Evolutionary conservation across 1,284 basidiomycete genomes (phyloP).

Genomic region (Ustilago cynodontis): DNA sequence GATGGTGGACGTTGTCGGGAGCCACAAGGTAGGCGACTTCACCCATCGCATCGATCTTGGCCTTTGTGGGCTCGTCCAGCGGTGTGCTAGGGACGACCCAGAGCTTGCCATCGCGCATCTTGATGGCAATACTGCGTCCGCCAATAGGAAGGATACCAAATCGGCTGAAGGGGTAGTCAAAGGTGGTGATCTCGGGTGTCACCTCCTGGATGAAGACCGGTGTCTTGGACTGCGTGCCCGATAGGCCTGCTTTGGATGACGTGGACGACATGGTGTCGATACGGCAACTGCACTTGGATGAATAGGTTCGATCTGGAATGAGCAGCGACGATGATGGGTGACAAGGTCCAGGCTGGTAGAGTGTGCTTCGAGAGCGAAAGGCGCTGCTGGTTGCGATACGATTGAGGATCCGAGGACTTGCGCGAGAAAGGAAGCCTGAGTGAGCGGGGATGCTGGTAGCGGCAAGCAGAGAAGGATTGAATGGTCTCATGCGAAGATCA

Average conservation of each 20-base stretch:
- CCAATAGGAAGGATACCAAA: slow-evolving; percentile 69
- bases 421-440: background rate
- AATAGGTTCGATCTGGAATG: background rate
- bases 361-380: background rate
- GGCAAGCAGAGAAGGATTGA: background rate
- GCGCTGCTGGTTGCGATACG: background rate
- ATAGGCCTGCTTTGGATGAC: slow-evolving; percentile 15
- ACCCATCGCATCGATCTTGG: slow-evolving; percentile 80
- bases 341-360: background rate
- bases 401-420: background rate
- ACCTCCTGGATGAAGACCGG: slow-evolving; percentile 52
- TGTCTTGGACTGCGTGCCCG: slow-evolving; percentile 36
- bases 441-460: background rate
- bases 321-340: background rate
- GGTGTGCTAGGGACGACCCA: slow-evolving; percentile 90
- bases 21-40: slow-evolving; percentile 75
- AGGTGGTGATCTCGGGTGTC: slow-evolving; percentile 61
- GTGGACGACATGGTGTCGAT: slow-evolving; percentile 37
- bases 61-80: slow-evolving; percentile 77
- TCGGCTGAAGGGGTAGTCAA: slow-evolving; percentile 67
- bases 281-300: slow-evolving; percentile 17
- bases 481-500: slow-evolving; percentile 13
- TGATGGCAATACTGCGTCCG: slow-evolving; percentile 78
- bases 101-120: slow-evolving; percentile 74
- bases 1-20: slow-evolving; percentile 72